These are phyloP conservation scores for Elsinoe fawcettii DNA, from an alignment of 2,329 filamentous ascomycete genomes.

Conservation along the genomic window DNA sequence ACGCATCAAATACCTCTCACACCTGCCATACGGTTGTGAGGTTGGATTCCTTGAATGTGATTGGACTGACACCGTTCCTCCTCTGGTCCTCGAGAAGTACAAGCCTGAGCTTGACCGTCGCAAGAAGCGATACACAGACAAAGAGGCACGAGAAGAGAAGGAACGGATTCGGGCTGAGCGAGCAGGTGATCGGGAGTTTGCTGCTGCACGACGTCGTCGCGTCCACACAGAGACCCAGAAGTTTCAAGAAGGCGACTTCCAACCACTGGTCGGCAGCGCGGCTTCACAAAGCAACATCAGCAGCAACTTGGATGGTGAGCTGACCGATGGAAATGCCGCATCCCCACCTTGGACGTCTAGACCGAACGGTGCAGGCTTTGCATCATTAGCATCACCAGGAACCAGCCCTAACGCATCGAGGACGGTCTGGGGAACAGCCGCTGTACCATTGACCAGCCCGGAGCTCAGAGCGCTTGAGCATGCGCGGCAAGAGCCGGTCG, in stretches of 20 bases:
- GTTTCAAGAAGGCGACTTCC: conserved; percentile 45
- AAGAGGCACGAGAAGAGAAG: conserved; percentile 77
- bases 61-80: conserved; percentile 80
- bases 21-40: conserved; percentile 83
- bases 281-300: not conserved
- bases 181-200: conserved; percentile 62
- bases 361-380: conserved; percentile 50
- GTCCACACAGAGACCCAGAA: conserved; percentile 45
- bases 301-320: not conserved
- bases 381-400: conserved; percentile 65
- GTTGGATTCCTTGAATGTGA: conserved; percentile 89
- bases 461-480: conserved; percentile 40
- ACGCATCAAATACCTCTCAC: conserved; percentile 76
- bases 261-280: conserved; percentile 28
- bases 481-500: conserved; percentile 34
- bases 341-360: conserved; percentile 23
- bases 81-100: conserved; percentile 68
- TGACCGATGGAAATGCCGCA: conserved; percentile 19
- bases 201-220: conserved; percentile 56
- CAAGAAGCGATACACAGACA: conserved; percentile 70
- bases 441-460: conserved; percentile 52
- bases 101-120: conserved; percentile 67
- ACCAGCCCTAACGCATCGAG: conserved; percentile 68
- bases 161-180: conserved; percentile 76
- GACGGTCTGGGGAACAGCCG: conserved; percentile 89